phyloP scores from a whole-genome alignment of 257 asterid species.

The Solanum infundibuliforme region DNA sequence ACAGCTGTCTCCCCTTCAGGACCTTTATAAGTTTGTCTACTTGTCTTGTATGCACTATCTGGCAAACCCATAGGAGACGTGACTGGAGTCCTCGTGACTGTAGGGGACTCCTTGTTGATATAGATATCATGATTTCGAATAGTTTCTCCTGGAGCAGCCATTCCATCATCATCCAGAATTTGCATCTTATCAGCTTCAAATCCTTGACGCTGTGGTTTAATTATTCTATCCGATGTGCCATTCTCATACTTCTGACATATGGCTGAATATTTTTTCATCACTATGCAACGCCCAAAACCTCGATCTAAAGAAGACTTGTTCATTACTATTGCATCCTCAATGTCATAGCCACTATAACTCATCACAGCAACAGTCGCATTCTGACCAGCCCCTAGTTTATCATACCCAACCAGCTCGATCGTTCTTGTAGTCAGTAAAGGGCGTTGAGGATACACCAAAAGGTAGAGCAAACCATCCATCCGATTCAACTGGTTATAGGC shows the following conservation, averaged over 20 bases:
- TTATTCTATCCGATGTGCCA: slow-evolving; percentile 48
- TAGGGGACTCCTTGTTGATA: slow-evolving; percentile 69
- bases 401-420: slow-evolving; percentile 84
- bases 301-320: slow-evolving; percentile 96
- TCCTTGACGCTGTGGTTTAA: slow-evolving; percentile 52
- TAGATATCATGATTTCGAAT: slow-evolving; percentile 56
- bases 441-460: slow-evolving; percentile 92
- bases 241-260: slow-evolving; percentile 49
- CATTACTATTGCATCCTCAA: slow-evolving; percentile 99
- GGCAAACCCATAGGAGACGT: slow-evolving; percentile 21
- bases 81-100: slow-evolving; percentile 22
- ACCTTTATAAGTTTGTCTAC: slow-evolving; percentile 50
- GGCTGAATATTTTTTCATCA: slow-evolving; percentile 66
- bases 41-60: slow-evolving; percentile 52
- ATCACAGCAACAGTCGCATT: slow-evolving; percentile 97
- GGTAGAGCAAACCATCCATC: slow-evolving; percentile 79
- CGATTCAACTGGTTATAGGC: slow-evolving; percentile 91
- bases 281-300: slow-evolving; percentile 98
- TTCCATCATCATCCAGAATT: slow-evolving; percentile 90
- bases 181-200: slow-evolving; percentile 51
- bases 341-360: slow-evolving; percentile 98
- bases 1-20: slow-evolving; percentile 78
- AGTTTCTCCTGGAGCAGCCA: slow-evolving; percentile 92
- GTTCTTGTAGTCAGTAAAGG: slow-evolving; percentile 88
- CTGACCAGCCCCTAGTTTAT: slow-evolving; percentile 97